Evolutionary conservation across 192 early-diverging fungal species (phyloP).

Genomic region (Backusella westeae): DNA sequence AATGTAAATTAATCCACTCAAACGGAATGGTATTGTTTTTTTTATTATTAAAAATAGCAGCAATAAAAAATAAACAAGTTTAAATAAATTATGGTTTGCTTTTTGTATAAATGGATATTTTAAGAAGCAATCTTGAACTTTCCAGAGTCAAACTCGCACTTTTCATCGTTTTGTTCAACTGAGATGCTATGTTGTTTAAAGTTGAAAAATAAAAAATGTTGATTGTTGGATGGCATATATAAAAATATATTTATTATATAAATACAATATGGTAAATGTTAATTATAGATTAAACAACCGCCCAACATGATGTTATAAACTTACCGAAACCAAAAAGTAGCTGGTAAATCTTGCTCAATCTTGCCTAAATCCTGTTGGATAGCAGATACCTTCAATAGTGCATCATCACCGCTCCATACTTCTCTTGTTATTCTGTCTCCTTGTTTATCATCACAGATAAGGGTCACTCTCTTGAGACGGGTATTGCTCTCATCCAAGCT

Average conservation of each 20-base stretch:
- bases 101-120: not conserved
- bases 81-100: conserved; percentile 7
- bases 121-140: conserved; percentile 5
- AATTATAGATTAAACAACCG: conserved; percentile 17
- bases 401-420: conserved; percentile 7
- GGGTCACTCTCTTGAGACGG: not conserved
- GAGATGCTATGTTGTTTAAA: not conserved
- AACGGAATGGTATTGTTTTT: not conserved
- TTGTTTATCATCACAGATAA: conserved; percentile 7
- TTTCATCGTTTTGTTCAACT: not conserved
- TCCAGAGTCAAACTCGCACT: conserved; percentile 7
- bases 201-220: not conserved
- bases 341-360: not conserved
- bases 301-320: not conserved
- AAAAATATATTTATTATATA: not conserved
- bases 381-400: conserved; percentile 5
- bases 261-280: not conserved
- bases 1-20: conserved; percentile 7
- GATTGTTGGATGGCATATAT: not conserved
- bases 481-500: not conserved
- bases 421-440: not conserved
- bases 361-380: conserved; percentile 11
- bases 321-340: conserved; percentile 21
- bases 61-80: conserved; percentile 8
- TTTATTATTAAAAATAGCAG: conserved; percentile 6